Base-by-base conservation (phyloP, 768 basidiomycete species). In the Kwoniella newhampshirensis region DNA sequence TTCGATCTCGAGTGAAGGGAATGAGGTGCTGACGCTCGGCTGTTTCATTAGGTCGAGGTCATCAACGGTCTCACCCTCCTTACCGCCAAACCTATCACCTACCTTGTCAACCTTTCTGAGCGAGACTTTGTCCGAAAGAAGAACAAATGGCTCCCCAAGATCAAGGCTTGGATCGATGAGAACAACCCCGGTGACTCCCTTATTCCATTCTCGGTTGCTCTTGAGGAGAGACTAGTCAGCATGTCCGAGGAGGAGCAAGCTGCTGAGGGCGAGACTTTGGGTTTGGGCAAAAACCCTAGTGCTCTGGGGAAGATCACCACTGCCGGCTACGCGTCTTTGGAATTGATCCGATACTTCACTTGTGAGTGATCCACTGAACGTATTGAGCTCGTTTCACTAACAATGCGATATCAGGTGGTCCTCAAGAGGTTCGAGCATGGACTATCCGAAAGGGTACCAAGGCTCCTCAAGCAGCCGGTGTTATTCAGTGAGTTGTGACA, bases 121-220 rank as follows among this genome's bases (percentile, higher is more conserved):
- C 84, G 84, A 64, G 96, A 99, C 75, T 99, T 89, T 70, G 79
- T 89, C 58, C 86, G 96, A 63, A 98, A 97, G 79, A 98, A 97
- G 85, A 98, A 97, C 81, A 98, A 97, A 81, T 98, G 96, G 93
- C 79, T 98, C 28, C 83, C 92, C 18, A 96, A 94, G 80, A 98
- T 98, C 82, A 97, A 97, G 76, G 88, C 79, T 26, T 99, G 96
- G 96, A 94, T 99, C 71, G 93, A 97, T 79, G 83, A 85, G 72
- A 84, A 98, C 80, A 97, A 96, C 80, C 86, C 94, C 1, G 96
- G 96, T 49, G 96, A 99, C 69, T 84, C 85, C 17, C 83, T 99
- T 60, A 94, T 99, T 64, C 96, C 96, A 12, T 97, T 98, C 81
- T 93, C 91, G 26, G 96, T 99, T 51, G 84, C 93, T 4, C 81